These are phyloP conservation scores for Knoxia roxburghii DNA, from an alignment of 257 asterid species.

Conservation along the genomic window DNA sequence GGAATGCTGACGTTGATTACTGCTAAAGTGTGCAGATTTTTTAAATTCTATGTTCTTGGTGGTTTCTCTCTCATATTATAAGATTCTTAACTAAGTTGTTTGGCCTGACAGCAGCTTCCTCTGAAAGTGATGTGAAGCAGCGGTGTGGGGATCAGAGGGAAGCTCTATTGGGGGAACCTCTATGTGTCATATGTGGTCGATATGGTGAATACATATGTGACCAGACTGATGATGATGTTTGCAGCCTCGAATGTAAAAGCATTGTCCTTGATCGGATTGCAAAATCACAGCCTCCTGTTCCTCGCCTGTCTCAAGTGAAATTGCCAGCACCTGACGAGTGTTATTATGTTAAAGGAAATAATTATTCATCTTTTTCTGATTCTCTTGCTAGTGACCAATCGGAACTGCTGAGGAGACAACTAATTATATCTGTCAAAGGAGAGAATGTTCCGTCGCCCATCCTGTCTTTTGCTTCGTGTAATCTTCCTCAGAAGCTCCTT, in stretches of 20 bases:
- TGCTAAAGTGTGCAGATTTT: neutral
- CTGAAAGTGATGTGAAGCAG: slow-evolving; percentile 58
- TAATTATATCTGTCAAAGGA: slow-evolving; percentile 62
- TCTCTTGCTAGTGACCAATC: slow-evolving; percentile 32
- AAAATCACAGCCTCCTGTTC: slow-evolving; percentile 27
- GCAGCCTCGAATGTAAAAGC: slow-evolving; percentile 79
- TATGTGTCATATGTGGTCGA: slow-evolving; percentile 71
- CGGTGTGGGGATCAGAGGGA: slow-evolving; percentile 85
- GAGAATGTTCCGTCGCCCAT: slow-evolving; percentile 47
- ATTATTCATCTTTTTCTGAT: slow-evolving; percentile 21
- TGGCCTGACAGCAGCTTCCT: slow-evolving; percentile 10
- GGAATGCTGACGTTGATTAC: neutral
- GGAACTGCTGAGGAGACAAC: slow-evolving; percentile 48
- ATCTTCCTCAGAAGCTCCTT: slow-evolving; percentile 69
- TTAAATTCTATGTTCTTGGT: neutral
- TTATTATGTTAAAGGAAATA: slow-evolving; percentile 58
- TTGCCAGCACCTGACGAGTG: slow-evolving; percentile 69
- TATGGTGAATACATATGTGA: slow-evolving; percentile 94
- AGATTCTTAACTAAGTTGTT: neutral
- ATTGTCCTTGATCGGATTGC: slow-evolving; percentile 42
- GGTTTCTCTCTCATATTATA: neutral
- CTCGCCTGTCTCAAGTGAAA: slow-evolving; percentile 31
- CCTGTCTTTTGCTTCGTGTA: slow-evolving; percentile 66
- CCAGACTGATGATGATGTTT: slow-evolving; percentile 80
- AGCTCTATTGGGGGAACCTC: slow-evolving; percentile 73